Percentiles rank a stretch among this genome's conserved stretches.
These are phyloP conservation scores for Cladosporium austrohemisphaericum DNA, from an alignment of 2,329 filamentous ascomycete genomes.

Conservation along the genomic window DNA sequence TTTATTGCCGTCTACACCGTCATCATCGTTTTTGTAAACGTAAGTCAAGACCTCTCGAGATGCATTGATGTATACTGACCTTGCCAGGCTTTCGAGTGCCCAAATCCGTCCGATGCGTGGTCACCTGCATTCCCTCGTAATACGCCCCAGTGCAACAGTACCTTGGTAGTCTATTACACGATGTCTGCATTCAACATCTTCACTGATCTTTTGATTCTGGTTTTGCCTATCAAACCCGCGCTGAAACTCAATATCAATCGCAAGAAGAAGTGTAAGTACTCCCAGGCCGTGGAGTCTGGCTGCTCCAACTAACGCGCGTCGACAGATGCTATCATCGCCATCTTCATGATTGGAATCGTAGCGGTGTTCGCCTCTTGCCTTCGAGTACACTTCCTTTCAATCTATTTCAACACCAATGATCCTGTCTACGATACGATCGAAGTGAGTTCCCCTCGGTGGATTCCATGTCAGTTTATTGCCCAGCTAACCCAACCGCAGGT, in stretches of 20 bases:
- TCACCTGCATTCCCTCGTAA: background rate
- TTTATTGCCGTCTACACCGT: slow-evolving; percentile 6
- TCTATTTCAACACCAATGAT: background rate
- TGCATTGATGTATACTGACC: background rate
- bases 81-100: slow-evolving; percentile 7
- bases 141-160: background rate
- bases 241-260: slow-evolving; percentile 6
- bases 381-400: slow-evolving; percentile 1
- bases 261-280: background rate
- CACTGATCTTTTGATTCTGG: background rate
- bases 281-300: background rate
- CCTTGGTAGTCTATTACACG: background rate
- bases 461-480: too few relatives aligned
- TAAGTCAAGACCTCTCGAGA: background rate
- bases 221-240: background rate
- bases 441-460: background rate
- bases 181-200: slow-evolving; percentile 6
- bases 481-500: slow-evolving; percentile 16
- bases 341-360: slow-evolving; percentile 4
- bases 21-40: background rate
- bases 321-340: slow-evolving; percentile 1
- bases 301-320: background rate
- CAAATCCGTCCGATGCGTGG: slow-evolving; percentile 9
- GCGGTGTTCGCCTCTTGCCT: slow-evolving; percentile 4
- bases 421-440: slow-evolving; percentile 9